phyloP scores from a whole-genome alignment of 768 basidiomycete species.

The Termitomyces sp. region DNA sequence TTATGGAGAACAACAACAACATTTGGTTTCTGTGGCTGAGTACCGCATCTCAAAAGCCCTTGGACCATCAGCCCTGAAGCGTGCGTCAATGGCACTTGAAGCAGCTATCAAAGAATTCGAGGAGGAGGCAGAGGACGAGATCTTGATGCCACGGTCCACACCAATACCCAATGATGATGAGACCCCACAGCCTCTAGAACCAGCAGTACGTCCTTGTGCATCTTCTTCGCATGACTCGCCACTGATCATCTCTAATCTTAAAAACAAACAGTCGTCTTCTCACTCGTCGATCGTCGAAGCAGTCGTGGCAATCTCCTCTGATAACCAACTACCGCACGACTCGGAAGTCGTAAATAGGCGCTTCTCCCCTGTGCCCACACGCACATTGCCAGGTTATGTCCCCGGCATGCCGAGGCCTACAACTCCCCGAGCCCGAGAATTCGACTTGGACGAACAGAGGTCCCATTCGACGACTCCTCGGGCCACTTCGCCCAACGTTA shows the following conservation, averaged over 20 bases:
- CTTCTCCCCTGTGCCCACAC: conserved; percentile 58
- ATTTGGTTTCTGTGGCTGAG: conserved; percentile 31
- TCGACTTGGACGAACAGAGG: conserved; percentile 65
- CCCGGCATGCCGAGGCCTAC: conserved; percentile 90
- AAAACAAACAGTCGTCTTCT: conserved; percentile 22
- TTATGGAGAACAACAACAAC: conserved; percentile 31
- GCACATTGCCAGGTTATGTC: conserved; percentile 74
- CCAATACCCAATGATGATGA: conserved; percentile 35
- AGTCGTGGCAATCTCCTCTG: conserved; percentile 67
- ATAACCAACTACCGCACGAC: conserved; percentile 44
- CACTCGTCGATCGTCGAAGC: conserved; percentile 45
- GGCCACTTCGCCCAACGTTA: conserved; percentile 58
- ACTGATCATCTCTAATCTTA: conserved; percentile 7
- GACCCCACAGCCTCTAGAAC: conserved; percentile 17
- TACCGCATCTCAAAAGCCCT: conserved; percentile 45
- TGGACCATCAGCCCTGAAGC: conserved; percentile 44
- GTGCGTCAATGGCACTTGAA: conserved; percentile 71
- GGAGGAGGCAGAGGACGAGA: conserved; percentile 71
- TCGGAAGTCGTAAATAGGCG: conserved; percentile 37
- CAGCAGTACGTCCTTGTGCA: conserved; percentile 21
- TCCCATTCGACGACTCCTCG: conserved; percentile 77
- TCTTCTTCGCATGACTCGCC: neutral
- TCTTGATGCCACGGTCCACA: conserved; percentile 64
- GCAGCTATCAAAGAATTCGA: conserved; percentile 75
- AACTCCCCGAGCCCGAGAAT: conserved; percentile 83